phyloP scores from a whole-genome alignment of 257 asterid species.

The Gynochthodes officinalis region DNA sequence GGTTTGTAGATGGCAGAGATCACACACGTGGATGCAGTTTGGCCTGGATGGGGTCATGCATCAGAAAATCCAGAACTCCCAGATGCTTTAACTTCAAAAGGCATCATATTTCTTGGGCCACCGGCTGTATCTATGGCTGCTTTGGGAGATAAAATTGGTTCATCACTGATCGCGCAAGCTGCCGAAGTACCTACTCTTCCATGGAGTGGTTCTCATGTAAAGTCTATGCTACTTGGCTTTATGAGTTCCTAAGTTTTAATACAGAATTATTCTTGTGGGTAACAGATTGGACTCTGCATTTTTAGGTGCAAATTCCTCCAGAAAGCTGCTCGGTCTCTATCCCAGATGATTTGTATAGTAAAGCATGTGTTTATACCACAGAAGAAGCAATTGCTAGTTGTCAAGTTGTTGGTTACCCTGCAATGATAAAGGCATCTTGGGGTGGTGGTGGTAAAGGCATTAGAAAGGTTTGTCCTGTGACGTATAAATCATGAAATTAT shows the following conservation, averaged over 20 bases:
- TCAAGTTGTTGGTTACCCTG: slow-evolving; percentile 96
- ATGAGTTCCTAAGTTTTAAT: slow-evolving; percentile 14
- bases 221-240: slow-evolving; percentile 15
- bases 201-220: slow-evolving; percentile 99
- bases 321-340: slow-evolving; percentile 76
- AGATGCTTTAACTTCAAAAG: slow-evolving; percentile 81
- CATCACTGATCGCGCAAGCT: slow-evolving; percentile 97
- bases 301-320: slow-evolving; percentile 77
- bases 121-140: slow-evolving; percentile 94
- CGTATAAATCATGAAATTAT: slow-evolving; percentile 5
- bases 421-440: slow-evolving; percentile 99
- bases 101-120: slow-evolving; percentile 87
- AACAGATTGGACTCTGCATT: slow-evolving; percentile 14
- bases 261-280: slow-evolving; percentile 13
- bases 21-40: slow-evolving; percentile 95
- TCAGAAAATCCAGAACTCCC: slow-evolving; percentile 98
- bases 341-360: slow-evolving; percentile 68
- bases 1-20: slow-evolving; percentile 89
- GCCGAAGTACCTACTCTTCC: slow-evolving; percentile 99
- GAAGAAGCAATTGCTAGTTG: slow-evolving; percentile 98
- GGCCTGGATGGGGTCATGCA: slow-evolving; percentile 99
- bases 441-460: slow-evolving; percentile 99
- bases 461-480: slow-evolving; percentile 68
- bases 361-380: slow-evolving; percentile 91
- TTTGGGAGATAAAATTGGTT: slow-evolving; percentile 95